Evolutionary conservation across 768 basidiomycete species (phyloP).

Genomic region (Cystobasidium onofrii): DNA sequence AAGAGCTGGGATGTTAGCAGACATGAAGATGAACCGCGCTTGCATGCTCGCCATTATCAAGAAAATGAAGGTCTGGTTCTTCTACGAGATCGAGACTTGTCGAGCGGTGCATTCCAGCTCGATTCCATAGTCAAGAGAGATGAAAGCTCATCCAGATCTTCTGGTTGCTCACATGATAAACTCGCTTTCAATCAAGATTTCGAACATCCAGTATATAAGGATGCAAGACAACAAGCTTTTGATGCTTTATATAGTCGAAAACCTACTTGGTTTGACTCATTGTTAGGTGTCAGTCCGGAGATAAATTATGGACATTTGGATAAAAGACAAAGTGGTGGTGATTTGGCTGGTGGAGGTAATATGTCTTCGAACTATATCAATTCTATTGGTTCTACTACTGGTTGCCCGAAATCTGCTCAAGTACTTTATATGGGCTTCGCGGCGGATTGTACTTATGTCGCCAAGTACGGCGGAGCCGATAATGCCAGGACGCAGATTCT

Average conservation of each 20-base stretch:
- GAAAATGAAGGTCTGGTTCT: slow-evolving; percentile 58
- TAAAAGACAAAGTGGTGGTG: slow-evolving; percentile 34
- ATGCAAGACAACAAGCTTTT: slow-evolving; percentile 54
- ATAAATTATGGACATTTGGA: not conserved
- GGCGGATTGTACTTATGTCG: slow-evolving; percentile 71
- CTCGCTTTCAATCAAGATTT: slow-evolving; percentile 61
- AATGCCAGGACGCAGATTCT: slow-evolving; percentile 68
- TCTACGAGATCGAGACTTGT: slow-evolving; percentile 65
- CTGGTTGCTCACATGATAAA: slow-evolving; percentile 62
- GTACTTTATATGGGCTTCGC: slow-evolving; percentile 78
- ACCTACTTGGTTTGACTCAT: slow-evolving; percentile 44
- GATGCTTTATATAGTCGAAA: slow-evolving; percentile 33
- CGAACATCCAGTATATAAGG: slow-evolving; percentile 45
- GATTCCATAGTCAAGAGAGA: slow-evolving; percentile 8
- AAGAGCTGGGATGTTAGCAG: not conserved
- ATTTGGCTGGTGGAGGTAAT: slow-evolving; percentile 42
- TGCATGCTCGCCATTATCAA: slow-evolving; percentile 46
- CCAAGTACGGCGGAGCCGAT: slow-evolving; percentile 56
- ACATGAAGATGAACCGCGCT: not conserved
- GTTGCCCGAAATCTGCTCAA: slow-evolving; percentile 66
- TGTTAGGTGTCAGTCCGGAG: slow-evolving; percentile 46
- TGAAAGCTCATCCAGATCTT: slow-evolving; percentile 41
- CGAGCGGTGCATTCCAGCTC: slow-evolving; percentile 49
- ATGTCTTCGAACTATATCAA: slow-evolving; percentile 55
- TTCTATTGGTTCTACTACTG: slow-evolving; percentile 59